Evolutionary conservation across 768 basidiomycete species (phyloP).

Genomic region (Pholiota conissans): DNA sequence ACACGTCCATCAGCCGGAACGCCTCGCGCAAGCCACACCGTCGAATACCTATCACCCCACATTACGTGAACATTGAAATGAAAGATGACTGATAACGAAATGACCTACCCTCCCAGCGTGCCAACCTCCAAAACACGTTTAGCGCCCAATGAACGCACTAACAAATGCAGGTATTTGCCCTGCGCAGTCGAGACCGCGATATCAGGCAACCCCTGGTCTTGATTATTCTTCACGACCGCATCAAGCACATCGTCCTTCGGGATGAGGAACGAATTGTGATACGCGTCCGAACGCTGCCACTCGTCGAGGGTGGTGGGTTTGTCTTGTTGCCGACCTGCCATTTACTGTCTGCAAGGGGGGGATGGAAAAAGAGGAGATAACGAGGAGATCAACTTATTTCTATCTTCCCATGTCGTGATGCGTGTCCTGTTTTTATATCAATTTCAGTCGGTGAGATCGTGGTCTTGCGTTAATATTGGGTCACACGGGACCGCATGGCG

Average conservation of each 20-base stretch:
- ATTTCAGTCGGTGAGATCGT: background rate
- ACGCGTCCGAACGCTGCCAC: conserved; percentile 53
- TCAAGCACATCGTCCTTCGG: conserved; percentile 44
- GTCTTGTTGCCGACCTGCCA: conserved; percentile 2
- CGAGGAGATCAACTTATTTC: background rate
- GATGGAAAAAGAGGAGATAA: background rate
- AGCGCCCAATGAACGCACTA: conserved; percentile 51
- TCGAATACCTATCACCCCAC: conserved; percentile 33
- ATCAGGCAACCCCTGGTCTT: conserved; percentile 43
- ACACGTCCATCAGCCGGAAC: conserved; percentile 51
- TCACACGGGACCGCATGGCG: background rate
- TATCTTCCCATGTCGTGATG: background rate
- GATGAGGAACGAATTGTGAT: conserved; percentile 58
- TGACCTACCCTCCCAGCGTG: conserved; percentile 59
- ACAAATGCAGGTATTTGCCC: conserved; percentile 57
- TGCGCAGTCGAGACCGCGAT: conserved; percentile 54
- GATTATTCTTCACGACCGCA: conserved; percentile 38
- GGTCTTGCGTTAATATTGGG: background rate
- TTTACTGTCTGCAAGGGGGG: background rate
- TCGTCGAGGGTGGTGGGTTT: conserved; percentile 28
- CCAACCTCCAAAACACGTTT: conserved; percentile 65
- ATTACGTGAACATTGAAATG: too few species aligned
- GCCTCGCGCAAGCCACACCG: conserved; percentile 43
- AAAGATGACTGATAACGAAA: too few species aligned
- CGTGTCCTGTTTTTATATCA: background rate